These are phyloP conservation scores for Pseudisothecium myosuroides DNA, from an alignment of 225 moss, liverwort and hornwort genomes.

Conservation along the genomic window DNA sequence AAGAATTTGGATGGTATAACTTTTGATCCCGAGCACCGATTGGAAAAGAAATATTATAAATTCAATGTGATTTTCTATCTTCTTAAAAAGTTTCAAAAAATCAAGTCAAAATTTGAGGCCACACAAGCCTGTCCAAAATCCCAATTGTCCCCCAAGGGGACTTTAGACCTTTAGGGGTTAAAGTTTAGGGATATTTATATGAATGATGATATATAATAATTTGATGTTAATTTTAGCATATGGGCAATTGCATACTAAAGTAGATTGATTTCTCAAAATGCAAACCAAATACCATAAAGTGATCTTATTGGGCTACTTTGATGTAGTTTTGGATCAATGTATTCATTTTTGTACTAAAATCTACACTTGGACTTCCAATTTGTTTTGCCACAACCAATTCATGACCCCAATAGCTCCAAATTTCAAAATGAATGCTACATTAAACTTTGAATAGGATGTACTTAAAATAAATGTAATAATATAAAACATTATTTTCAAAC, in stretches of 20 bases:
- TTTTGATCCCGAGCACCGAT: too few species aligned
- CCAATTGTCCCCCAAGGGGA: too few species aligned
- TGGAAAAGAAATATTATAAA: too few species aligned
- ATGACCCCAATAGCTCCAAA: background rate
- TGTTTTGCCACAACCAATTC: background rate
- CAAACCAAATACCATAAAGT: background rate
- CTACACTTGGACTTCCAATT: too few species aligned
- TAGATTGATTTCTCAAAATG: background rate
- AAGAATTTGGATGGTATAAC: too few species aligned
- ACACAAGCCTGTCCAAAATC: too few species aligned
- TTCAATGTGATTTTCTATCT: too few species aligned
- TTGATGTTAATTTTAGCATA: background rate
- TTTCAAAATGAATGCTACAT: background rate
- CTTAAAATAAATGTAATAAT: background rate
- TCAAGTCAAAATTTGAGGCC: too few species aligned
- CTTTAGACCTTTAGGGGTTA: too few species aligned
- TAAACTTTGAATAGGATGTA: background rate
- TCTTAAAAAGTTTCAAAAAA: too few species aligned
- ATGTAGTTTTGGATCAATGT: background rate
- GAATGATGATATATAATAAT: background rate
- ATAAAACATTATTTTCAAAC: background rate
- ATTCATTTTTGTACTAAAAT: background rate
- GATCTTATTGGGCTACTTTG: background rate
- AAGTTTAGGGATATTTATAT: background rate
- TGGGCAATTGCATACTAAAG: background rate